Evolutionary conservation across 2,329 filamentous ascomycete genomes (phyloP), one percentile per base, ranked within the genome.

Genomic region (Sclerotinia minor): DNA sequence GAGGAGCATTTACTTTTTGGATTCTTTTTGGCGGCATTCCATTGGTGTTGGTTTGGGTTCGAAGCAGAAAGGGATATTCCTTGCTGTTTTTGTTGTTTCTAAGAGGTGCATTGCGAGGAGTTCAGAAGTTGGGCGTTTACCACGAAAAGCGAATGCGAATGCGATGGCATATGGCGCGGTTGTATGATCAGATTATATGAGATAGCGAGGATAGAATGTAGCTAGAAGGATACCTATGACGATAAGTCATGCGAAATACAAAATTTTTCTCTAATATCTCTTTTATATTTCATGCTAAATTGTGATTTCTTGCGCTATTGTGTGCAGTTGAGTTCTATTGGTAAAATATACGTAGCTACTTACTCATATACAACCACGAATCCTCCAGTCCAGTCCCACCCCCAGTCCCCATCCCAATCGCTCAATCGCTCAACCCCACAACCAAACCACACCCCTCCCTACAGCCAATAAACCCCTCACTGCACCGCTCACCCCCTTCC

Each of bases 31-130:
- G 44, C 26, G 44, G 58, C 58, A 61, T 61, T 61, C 49, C 44
- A 35, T 49, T 35, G 58, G 58, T 45, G 44, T 61, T 61, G 26
- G 44, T 21, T 35, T 35, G 26, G 58, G 21, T 15, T 19, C 2
- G 7, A 41, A 17, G 26, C 44, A 49, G 35, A 49, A 49, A 61
- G 45, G n/a, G 45, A 9, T 35, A 49, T 35, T 49, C 44, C 21
- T 19, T 24, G 29, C 21, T 15, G 21, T 49, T 60, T 60, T 19
- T 45, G 11, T 35, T 17, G 21, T 49, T 35, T 60, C 21, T 47
- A 38, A 49, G 38, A 26, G 54, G 9, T 65, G 64, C 64, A 67
- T 67, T 53, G 35, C 45, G 45, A 67, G 65, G 65, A 67, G 65
- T 67, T 60, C 41, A 60, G 57, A 47, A 60, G 41, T 29, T 19